Evolutionary conservation across 257 asterid species (phyloP).

Genomic region (Solanum okadae): DNA sequence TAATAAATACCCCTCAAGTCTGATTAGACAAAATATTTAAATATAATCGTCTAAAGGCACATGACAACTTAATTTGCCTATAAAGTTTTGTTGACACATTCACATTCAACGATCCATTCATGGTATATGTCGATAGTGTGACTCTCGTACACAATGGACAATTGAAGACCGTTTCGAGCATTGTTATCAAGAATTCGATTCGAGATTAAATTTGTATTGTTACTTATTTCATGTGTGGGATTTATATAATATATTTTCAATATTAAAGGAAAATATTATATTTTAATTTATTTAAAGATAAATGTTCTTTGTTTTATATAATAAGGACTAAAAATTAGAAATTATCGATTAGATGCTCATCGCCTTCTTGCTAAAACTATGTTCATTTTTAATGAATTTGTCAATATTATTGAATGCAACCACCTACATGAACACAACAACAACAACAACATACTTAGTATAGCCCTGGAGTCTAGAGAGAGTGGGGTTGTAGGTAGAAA

Average conservation of each 20-base stretch:
- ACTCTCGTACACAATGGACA: slow-evolving; percentile 38
- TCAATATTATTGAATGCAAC: neutral
- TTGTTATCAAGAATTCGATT: no score
- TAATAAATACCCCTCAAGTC: no score
- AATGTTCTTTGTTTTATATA: no score
- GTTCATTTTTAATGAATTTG: neutral
- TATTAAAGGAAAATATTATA: no score
- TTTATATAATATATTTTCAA: neutral
- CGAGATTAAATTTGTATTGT: neutral
- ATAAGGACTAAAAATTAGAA: no score
- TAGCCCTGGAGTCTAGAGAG: neutral
- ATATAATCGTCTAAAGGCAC: no score
- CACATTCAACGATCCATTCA: slow-evolving; percentile 76
- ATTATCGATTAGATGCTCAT: neutral
- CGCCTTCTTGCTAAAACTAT: neutral
- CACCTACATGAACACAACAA: neutral
- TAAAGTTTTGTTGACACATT: neutral
- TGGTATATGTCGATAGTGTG: slow-evolving; percentile 63
- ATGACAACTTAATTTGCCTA: no score
- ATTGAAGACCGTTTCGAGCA: no score
- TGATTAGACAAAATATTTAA: neutral
- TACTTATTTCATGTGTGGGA: neutral
- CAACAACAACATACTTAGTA: no score
- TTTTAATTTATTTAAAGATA: no score
- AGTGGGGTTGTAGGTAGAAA: neutral